These are phyloP conservation scores for Plectosphaerella sp. DNA, from an alignment of 2,329 filamentous ascomycete genomes.

Conservation along the genomic window DNA sequence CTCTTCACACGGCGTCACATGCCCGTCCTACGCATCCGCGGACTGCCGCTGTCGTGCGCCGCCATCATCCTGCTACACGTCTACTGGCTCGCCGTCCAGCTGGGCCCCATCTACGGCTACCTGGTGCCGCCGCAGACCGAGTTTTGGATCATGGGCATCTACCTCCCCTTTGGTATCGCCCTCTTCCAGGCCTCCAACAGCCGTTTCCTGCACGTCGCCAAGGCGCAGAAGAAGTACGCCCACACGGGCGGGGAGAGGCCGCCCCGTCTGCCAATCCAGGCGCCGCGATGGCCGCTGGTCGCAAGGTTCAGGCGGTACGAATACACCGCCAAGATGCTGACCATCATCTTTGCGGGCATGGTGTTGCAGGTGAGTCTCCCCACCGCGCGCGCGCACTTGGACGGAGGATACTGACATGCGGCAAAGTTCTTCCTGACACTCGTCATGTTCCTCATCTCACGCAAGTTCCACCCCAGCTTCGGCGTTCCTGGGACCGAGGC, in stretches of 20 bases:
- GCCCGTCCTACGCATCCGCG: slow-evolving; percentile 33
- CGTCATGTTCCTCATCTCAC: slow-evolving; percentile 58
- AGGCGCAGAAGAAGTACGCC: slow-evolving; percentile 6
- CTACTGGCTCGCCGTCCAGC: slow-evolving; percentile 36
- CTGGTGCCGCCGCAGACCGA: slow-evolving; percentile 47
- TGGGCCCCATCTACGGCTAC: slow-evolving; percentile 32
- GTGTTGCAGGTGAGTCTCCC: slow-evolving; percentile 43
- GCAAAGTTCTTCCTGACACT: slow-evolving; percentile 52
- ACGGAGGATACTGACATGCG: slow-evolving; percentile 9
- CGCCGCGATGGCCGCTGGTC: slow-evolving; percentile 19
- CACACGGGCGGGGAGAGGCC: slow-evolving; percentile 6
- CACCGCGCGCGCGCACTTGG: no score
- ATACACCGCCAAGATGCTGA: slow-evolving; percentile 43
- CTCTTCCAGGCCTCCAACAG: slow-evolving; percentile 62
- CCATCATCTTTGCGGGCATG: slow-evolving; percentile 50
- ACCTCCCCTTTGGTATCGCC: slow-evolving; percentile 60
- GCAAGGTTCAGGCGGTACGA: slow-evolving; percentile 34
- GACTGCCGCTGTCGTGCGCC: slow-evolving; percentile 15
- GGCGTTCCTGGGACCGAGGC: slow-evolving; percentile 60
- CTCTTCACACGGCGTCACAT: slow-evolving; percentile 33
- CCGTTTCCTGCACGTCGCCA: slow-evolving; percentile 36
- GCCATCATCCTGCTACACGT: slow-evolving; percentile 34
- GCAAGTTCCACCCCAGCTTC: slow-evolving; percentile 59
- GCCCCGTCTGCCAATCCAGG: no score
- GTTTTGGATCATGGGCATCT: slow-evolving; percentile 65